Conservation (phyloP, 2,329 filamentous ascomycete species). For the Sporothrix variecibatus region DNA sequence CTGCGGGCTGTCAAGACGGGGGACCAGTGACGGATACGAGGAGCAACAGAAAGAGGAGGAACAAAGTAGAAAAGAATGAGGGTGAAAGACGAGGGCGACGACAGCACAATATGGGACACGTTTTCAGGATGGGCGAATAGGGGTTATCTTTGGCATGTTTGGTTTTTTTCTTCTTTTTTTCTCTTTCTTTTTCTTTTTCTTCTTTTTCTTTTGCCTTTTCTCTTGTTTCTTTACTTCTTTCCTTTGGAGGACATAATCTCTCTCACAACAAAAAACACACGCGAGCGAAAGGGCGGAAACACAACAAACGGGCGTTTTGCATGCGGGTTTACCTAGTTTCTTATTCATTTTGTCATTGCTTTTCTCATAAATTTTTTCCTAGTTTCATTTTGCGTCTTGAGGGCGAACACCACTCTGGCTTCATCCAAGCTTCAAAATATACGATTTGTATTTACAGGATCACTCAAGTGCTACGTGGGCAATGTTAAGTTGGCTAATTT, state of each 20-base stretch:
- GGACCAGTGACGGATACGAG: not conserved
- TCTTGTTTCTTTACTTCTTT: not conserved
- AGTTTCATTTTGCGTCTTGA: not conserved
- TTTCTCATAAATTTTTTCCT: not conserved
- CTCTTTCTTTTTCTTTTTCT: not conserved
- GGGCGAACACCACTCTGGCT: not conserved
- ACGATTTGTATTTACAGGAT: not conserved
- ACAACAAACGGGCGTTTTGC: slow-evolving; percentile 20
- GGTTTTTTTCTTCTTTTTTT: not conserved
- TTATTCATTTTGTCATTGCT: not conserved
- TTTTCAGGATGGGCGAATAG: not conserved
- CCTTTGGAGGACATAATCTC: slow-evolving; percentile 6
- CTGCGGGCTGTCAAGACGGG: slow-evolving; percentile 45
- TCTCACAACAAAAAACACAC: slow-evolving; percentile 10
- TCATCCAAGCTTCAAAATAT: not conserved
- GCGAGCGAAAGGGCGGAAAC: slow-evolving; percentile 18
- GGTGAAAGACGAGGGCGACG: not conserved
- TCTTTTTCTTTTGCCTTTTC: not conserved
- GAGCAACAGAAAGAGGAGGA: not conserved
- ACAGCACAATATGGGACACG: not conserved
- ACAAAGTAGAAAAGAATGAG: not conserved
- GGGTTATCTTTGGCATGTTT: slow-evolving; percentile 1
- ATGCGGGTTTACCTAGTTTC: not conserved
- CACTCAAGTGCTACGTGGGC: not conserved
- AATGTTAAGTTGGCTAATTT: not conserved